Base-by-base conservation (phyloP, 148 eudicot species). In the Fallopia convolvulus region DNA sequence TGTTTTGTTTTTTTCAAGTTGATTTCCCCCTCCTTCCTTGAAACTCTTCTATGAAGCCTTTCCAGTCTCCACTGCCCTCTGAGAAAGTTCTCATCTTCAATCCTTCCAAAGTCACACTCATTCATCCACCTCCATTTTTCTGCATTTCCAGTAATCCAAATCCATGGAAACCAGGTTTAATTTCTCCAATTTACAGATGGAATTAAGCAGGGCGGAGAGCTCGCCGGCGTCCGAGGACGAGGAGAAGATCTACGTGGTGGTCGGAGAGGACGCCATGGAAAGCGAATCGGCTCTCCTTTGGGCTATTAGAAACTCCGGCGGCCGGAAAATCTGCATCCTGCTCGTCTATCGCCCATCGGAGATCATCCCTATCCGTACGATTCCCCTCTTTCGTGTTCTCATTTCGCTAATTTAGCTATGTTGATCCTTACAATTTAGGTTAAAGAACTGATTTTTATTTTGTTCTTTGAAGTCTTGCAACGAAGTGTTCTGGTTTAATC, bases 271-370 rank as follows among this genome's bases (percentile, higher is more conserved):
- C 20, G 53, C 75, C 17, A 73, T 46, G 7, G 75, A 73, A 12
- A 73, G 10, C 33, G 33, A 73, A 48, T 73, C 55, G n/a, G 47
- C 75, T 44, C 53, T 73, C 55, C 39, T 44, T 5, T 73, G 75
- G 75, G 75, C 75, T 11, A 15, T 73, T 42, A 20, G n/a, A 17
- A 73, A 73, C 55, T 73, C 55, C 41, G 75, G 75, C 18, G 75
- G 75, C 53, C 55, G 75, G 14, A 73, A 73, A n/a, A 14, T 73
- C 75, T 73, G 75, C 53, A 73, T 73, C 53, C 52, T 73, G 1
- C 75, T 20, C 53, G 55, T 73, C 36, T 36, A 73, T 46, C 75
- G 47, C 6, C 75, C 75, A 0, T 4, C 75, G 2, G 55, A 73
- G 8, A n/a, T n/a, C 32, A 48, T 48, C 75, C 75, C 75, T 46